A percentile compares a stretch with the other conserved stretches of the same genome.
These are phyloP conservation scores for Dicorynia guianensis DNA, from an alignment of 306 rosid genomes.

Conservation along the genomic window DNA sequence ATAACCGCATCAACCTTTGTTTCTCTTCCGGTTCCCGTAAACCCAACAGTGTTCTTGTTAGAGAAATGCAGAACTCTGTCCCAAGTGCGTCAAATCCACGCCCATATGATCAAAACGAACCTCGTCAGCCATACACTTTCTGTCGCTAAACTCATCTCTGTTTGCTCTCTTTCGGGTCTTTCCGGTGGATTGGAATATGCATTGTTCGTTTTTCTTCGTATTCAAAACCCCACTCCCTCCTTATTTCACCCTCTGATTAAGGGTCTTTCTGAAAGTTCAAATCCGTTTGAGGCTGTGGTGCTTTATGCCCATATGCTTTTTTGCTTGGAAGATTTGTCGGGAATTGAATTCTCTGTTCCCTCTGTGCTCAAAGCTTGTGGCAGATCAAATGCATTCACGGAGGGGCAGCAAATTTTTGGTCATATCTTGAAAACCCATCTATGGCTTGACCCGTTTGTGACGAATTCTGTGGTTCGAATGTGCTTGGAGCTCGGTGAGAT, in stretches of 20 bases:
- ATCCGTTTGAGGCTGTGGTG: conserved; percentile 48
- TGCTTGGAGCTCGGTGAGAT: conserved; percentile 47
- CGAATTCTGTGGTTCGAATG: conserved; percentile 60
- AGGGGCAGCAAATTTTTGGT: conserved; percentile 58
- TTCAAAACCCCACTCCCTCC: conserved; percentile 42
- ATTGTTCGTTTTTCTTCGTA: conserved; percentile 33
- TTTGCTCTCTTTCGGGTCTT: conserved; percentile 24
- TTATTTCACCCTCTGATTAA: conserved; percentile 44
- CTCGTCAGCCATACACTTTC: conserved; percentile 46
- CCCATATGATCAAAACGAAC: conserved; percentile 60
- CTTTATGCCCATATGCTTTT: conserved; percentile 53
- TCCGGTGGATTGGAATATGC: conserved; percentile 44
- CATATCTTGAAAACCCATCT: conserved; percentile 51
- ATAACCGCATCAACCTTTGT: conserved; percentile 16
- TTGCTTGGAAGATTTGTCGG: conserved; percentile 38
- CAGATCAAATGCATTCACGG: conserved; percentile 46
- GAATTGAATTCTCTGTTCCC: conserved; percentile 54
- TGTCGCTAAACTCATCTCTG: conserved; percentile 45
- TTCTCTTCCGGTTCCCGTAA: conserved; percentile 9
- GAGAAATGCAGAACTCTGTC: conserved; percentile 51
- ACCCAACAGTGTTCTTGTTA: conserved; percentile 38
- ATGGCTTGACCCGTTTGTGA: conserved; percentile 53
- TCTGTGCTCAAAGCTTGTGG: conserved; percentile 57
- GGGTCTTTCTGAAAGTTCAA: conserved; percentile 40
- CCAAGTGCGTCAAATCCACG: conserved; percentile 60